A percentile compares a stretch with the other conserved stretches of the same genome.
Evolutionary conservation across 768 basidiomycete genomes (phyloP).

Genomic region (Kwoniella pini): DNA sequence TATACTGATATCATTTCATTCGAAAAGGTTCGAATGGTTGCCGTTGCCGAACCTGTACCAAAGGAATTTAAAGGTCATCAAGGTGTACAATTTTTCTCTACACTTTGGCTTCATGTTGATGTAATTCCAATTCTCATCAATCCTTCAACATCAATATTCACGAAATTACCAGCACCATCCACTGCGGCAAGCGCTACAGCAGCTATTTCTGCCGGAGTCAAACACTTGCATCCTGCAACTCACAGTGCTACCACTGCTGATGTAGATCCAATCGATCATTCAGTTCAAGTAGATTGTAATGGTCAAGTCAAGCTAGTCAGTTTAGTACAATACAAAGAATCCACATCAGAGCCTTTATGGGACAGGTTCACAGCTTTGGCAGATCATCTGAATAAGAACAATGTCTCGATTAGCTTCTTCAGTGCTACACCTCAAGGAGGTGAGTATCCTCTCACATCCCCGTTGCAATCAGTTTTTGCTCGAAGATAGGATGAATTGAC

Average conservation of each 20-base stretch:
- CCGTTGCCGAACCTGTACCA: slow-evolving; percentile 44
- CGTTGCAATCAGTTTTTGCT: too few species aligned
- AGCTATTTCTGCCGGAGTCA: slow-evolving; percentile 42
- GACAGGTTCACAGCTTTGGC: slow-evolving; percentile 77
- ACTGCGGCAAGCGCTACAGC: slow-evolving; percentile 44
- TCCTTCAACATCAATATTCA: slow-evolving; percentile 49
- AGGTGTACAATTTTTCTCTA: slow-evolving; percentile 36
- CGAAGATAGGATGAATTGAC: too few species aligned
- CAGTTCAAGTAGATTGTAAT: slow-evolving; percentile 81
- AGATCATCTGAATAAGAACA: slow-evolving; percentile 79
- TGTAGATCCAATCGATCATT: slow-evolving; percentile 56
- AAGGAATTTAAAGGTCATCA: slow-evolving; percentile 27
- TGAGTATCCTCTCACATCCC: too few species aligned
- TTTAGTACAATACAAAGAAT: slow-evolving; percentile 71
- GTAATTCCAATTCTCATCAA: slow-evolving; percentile 46
- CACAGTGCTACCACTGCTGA: slow-evolving; percentile 48
- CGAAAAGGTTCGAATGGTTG: slow-evolving; percentile 34
- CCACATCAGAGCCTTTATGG: slow-evolving; percentile 69
- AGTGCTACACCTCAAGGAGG: slow-evolving; percentile 93
- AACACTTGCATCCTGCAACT: slow-evolving; percentile 50
- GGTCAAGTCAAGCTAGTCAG: slow-evolving; percentile 81
- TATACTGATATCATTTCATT: not conserved
- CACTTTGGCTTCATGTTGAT: slow-evolving; percentile 46
- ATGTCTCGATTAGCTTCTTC: slow-evolving; percentile 89
- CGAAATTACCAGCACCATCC: slow-evolving; percentile 44